Conservation (phyloP, 495 filamentous ascomycete genomes). For the Lasiosphaeris hirsuta region DNA sequence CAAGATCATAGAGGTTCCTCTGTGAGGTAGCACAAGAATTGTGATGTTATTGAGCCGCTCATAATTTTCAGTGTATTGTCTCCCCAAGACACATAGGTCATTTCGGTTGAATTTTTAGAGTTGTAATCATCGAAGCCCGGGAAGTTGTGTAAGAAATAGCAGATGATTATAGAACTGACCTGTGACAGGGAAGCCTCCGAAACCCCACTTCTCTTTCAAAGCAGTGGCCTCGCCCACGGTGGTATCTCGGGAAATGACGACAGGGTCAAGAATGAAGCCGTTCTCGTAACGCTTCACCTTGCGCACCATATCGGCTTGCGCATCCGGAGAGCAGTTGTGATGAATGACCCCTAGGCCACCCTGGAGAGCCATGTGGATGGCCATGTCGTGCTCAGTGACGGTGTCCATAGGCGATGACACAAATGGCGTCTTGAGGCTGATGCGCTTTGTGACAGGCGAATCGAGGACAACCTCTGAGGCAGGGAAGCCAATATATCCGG, state of each 20-base stretch:
- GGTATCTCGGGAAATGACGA: conserved; percentile 82
- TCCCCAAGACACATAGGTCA: conserved; percentile 85
- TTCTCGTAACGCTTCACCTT: conserved; percentile 99
- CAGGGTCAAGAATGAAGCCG: conserved; percentile 95
- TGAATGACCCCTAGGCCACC: conserved; percentile 97
- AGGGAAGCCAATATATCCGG: conserved; percentile 71
- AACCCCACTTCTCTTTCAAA: conserved; percentile 96
- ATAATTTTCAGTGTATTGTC: conserved; percentile 46
- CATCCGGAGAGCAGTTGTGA: conserved; percentile 95
- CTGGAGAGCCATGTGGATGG: conserved; percentile 96
- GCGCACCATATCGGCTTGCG: conserved; percentile 96
- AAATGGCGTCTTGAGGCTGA: conserved; percentile 89
- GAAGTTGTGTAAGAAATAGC: conserved; percentile 19
- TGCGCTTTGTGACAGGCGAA: conserved; percentile 87
- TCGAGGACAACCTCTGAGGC: conserved; percentile 87
- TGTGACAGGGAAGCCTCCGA: conserved; percentile 97
- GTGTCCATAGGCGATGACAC: conserved; percentile 99
- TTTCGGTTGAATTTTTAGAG: conserved; percentile 84
- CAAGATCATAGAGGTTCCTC: conserved; percentile 6
- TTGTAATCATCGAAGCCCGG: conserved; percentile 64
- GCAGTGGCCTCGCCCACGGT: conserved; percentile 90
- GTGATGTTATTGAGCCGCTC: conserved; percentile 28
- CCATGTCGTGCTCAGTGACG: conserved; percentile 98
- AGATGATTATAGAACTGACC: conserved; percentile 59
- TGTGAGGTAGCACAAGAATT: conserved; percentile 12